Conservation (phyloP, 768 basidiomycete genomes). For the Lactarius evosmus region DNA sequence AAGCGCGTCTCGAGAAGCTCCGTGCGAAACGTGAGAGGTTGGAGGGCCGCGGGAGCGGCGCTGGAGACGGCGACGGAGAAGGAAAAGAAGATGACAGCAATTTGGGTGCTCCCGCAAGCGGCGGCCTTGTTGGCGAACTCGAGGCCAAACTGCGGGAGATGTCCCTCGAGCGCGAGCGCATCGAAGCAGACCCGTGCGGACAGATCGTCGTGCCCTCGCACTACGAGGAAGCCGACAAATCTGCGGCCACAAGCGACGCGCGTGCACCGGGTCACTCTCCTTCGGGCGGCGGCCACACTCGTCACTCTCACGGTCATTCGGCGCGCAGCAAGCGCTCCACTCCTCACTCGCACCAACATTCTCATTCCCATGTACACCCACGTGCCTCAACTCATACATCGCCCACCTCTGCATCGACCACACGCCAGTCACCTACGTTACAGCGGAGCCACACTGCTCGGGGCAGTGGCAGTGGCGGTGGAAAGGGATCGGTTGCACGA, state of each 20-base stretch:
- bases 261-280: background rate
- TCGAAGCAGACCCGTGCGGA: constrained; percentile 36
- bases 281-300: constrained; percentile 7
- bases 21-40: constrained; percentile 62
- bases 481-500: constrained; percentile 25
- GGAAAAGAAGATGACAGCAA: background rate
- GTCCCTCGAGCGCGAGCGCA: constrained; percentile 55
- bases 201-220: constrained; percentile 27
- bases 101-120: constrained; percentile 14
- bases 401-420: constrained; percentile 1
- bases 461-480: constrained; percentile 21
- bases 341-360: constrained; percentile 10
- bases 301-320: constrained; percentile 3
- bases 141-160: constrained; percentile 63
- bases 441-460: constrained; percentile 2
- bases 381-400: background rate
- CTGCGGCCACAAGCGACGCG: background rate
- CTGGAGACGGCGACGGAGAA: constrained; percentile 3
- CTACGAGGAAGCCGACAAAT: constrained; percentile 3
- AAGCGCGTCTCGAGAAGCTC: constrained; percentile 60
- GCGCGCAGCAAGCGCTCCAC: constrained; percentile 20
- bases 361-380: constrained; percentile 10
- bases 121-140: constrained; percentile 54
- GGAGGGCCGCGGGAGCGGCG: constrained; percentile 38
- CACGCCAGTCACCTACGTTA: constrained; percentile 6